Evolutionary conservation across 306 rosid species (phyloP), one percentile per base, ranked within the genome.

Genomic region (Rosa lucieae): DNA sequence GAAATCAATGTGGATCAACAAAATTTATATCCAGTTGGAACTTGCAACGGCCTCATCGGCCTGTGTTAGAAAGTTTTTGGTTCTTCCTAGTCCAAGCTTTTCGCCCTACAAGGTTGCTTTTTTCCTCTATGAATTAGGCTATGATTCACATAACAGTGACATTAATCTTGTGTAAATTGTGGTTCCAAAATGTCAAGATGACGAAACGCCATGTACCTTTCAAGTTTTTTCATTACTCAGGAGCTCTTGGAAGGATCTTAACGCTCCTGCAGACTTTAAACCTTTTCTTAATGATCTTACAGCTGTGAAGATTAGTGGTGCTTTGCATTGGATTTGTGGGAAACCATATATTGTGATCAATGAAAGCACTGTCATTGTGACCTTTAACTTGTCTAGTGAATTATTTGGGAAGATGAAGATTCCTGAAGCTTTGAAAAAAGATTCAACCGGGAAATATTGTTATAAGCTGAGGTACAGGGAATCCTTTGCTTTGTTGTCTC

Each of bases 321-420:
- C 39, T 61, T 61, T 10, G 67, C 67, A 61, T 26, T 61, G 67
- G 67, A 61, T 61, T 61, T 21, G 67, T 61, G 39, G 67, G 23
- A 10, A 10, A 26, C 35, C 32, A 1, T 23, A 9, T 58, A 20
- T 1, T 61, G 0, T 3, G 67, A 23, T 61, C 35, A 10, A 23
- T 0, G 67, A 61, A 23, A 9, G 35, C 67, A 61, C 67, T 17
- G 67, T 26, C 17, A 61, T 61, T 61, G 67, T 61, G 13, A 61
- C 39, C 39, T 61, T 61, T 61, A 23, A 61, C 35, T 21, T 61
- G 67, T 61, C 67, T 9, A 61, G 2, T 61, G 67, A 61, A 61
- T 61, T 61, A 61, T 61, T 61, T 61, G 67, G 67, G 67, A 10
- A 26, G 67, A 23, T 61, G 39, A 10, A 21, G 67, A 61, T 61